Conservation (phyloP, 345 rosid genomes). For the Geranium brycei region DNA sequence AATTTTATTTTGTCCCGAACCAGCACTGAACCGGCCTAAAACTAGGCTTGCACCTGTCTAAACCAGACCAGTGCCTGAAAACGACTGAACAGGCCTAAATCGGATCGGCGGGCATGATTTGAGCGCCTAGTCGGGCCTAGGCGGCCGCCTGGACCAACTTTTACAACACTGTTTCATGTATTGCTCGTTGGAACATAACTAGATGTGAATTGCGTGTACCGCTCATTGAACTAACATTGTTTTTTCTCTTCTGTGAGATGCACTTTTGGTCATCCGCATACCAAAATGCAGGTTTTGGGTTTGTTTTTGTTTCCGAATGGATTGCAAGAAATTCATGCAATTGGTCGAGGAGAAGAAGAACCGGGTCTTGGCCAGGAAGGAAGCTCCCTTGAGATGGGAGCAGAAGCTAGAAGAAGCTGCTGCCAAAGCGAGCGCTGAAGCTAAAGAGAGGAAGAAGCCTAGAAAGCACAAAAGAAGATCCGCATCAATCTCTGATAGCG, state of each 20-base stretch:
- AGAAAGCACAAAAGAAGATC: conserved; percentile 41
- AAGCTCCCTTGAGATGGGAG: conserved; percentile 92
- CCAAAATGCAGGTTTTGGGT: conserved; percentile 78
- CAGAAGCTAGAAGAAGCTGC: conserved; percentile 81
- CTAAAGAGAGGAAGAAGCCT: conserved; percentile 50
- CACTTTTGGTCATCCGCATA: conserved; percentile 61
- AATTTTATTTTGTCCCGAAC: too few relatives aligned
- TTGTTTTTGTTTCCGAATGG: conserved; percentile 54
- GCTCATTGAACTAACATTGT: conserved; percentile 54
- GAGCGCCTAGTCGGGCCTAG: too few relatives aligned
- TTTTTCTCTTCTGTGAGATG: conserved; percentile 97
- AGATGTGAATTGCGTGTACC: too few relatives aligned
- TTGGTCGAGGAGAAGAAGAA: conserved; percentile 92
- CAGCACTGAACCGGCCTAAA: too few relatives aligned
- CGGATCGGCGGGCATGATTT: too few relatives aligned
- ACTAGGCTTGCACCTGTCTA: too few relatives aligned
- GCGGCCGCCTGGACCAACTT: too few relatives aligned
- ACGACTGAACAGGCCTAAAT: too few relatives aligned
- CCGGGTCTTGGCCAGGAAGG: conserved; percentile 61
- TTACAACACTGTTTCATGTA: too few relatives aligned
- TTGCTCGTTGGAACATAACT: too few relatives aligned
- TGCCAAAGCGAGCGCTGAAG: conserved; percentile 33
- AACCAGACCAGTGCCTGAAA: too few relatives aligned
- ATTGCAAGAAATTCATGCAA: conserved; percentile 90
- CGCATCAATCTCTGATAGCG: conserved; percentile 28